A percentile compares a stretch with the other conserved stretches of the same genome.
phyloP scores from a whole-genome alignment of 2,329 filamentous ascomycete species.

The Clathrospora elynae region DNA sequence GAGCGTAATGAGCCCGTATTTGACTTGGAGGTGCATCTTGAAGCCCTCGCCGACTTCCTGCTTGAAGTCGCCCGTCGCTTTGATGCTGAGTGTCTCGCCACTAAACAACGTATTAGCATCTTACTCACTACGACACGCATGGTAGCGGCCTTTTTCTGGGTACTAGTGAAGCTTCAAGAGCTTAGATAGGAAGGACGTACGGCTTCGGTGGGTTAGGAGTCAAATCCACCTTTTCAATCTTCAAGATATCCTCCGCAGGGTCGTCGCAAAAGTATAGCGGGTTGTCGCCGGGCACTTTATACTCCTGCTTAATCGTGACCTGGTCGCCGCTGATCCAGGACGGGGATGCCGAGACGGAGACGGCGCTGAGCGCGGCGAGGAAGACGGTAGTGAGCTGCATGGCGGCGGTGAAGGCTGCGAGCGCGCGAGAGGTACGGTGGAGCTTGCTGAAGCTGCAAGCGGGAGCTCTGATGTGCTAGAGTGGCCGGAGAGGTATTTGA shows the following conservation, averaged over 20 bases:
- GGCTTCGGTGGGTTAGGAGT: slow-evolving; percentile 82
- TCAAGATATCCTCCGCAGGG: slow-evolving; percentile 71
- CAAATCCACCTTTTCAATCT: slow-evolving; percentile 79
- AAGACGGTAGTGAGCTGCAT: slow-evolving; percentile 48
- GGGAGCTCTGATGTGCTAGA: too few species aligned
- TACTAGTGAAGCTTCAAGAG: not conserved
- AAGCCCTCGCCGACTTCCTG: slow-evolving; percentile 77
- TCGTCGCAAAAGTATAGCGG: slow-evolving; percentile 80
- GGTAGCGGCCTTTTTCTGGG: too few species aligned
- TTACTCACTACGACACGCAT: too few species aligned
- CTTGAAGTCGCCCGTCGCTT: slow-evolving; percentile 74
- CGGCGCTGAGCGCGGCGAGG: slow-evolving; percentile 52
- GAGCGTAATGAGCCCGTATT: slow-evolving; percentile 90
- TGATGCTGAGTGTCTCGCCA: slow-evolving; percentile 77
- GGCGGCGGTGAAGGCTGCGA: slow-evolving; percentile 10
- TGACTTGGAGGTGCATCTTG: slow-evolving; percentile 81
- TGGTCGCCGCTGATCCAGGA: slow-evolving; percentile 53
- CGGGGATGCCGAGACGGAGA: slow-evolving; percentile 48
- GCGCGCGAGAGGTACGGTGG: not conserved
- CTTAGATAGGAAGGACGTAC: slow-evolving; percentile 63
- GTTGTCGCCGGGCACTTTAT: slow-evolving; percentile 80
- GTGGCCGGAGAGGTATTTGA: too few species aligned
- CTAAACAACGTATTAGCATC: slow-evolving; percentile 54
- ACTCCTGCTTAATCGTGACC: slow-evolving; percentile 57
- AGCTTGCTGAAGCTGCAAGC: too few species aligned